A percentile compares a stretch with the other conserved stretches of the same genome.
phyloP scores from a whole-genome alignment of 73 alveolate species.

The Uronychia setigera region DNA sequence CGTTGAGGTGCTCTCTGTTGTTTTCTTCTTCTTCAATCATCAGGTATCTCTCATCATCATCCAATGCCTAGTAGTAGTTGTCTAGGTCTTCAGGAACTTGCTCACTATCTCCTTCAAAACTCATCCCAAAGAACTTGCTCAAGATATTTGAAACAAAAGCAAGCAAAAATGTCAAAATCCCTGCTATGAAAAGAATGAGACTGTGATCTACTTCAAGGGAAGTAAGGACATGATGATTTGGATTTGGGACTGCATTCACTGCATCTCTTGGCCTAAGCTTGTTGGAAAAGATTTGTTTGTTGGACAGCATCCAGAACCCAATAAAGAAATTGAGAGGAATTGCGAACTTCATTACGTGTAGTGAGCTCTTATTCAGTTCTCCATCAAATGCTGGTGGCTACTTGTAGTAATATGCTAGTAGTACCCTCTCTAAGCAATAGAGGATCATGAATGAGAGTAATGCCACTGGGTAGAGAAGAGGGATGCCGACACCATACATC shows the following conservation, averaged over 20 bases:
- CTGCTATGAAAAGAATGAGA: conserved; percentile 15
- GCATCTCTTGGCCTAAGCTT: not conserved
- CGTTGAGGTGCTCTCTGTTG: conserved; percentile 4
- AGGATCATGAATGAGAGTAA: conserved; percentile 2
- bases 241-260: not conserved
- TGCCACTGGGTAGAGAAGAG: conserved; percentile 45
- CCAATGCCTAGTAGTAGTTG: conserved; percentile 32
- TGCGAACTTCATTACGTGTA: conserved; percentile 12
- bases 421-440: conserved; percentile 33
- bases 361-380: conserved; percentile 22
- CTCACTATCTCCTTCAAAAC: conserved; percentile 20
- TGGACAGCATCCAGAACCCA: conserved; percentile 68
- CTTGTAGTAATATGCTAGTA: conserved; percentile 22
- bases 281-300: conserved; percentile 50
- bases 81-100: conserved; percentile 42
- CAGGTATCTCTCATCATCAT: conserved; percentile 44
- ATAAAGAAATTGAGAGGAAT: conserved; percentile 23
- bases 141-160: not conserved
- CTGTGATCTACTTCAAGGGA: conserved; percentile 11
- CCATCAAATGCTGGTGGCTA: conserved; percentile 51
- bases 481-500: conserved; percentile 59
- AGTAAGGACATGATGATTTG: not conserved
- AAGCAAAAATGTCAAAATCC: not conserved
- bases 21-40: conserved; percentile 40
- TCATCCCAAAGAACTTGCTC: too few relatives aligned